Evolutionary conservation across 805 yeast species (phyloP), one percentile per base, ranked within the genome.

Genomic region (Starmerella bombicola): DNA sequence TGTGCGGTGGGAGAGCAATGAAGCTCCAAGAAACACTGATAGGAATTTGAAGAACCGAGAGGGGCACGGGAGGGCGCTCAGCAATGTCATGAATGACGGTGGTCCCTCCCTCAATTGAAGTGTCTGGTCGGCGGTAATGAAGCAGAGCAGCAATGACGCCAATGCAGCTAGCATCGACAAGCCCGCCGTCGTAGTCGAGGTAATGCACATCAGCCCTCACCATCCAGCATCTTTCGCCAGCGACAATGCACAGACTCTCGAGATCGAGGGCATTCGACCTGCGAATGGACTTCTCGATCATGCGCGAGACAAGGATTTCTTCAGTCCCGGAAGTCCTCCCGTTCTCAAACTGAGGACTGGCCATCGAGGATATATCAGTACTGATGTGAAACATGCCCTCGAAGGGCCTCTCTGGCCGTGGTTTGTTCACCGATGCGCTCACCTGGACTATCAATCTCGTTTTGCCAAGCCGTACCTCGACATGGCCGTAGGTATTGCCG

Each of bases 201-300:
- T 82, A 81, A 55, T 85, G 93, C 15, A 91, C 74, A 56, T 86
- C 96, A 0, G 93, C 96, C 43, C 93, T 71, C 10, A 91, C 67
- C 41, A 76, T 70, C 98, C 98, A 91, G 56, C 93, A 85, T 49
- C 83, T 78, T 40, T 76, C 71, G 2, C 96, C 97, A 0, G 95
- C 93, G 18, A 81, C 73, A 33, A 91, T 83, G 63, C 97, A 88
- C 33, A 91, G 63, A 36, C 83, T 74, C 58, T 91, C 98, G 31
- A 88, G 69, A 60, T 91, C 98, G 33, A 91, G 63, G 0, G 97
- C 94, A 47, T 81, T 81, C 1, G 95, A 80, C 55, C 95, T 69
- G 55, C 94, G 71, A 35, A 91, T 78, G 1, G 96, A 86, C 56
- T 88, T 91, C 55, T 91, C 98, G 33, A 91, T 76, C 43, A 86